Base-by-base conservation (phyloP, 768 basidiomycete species). In the Hysterangium stoloniferum region DNA sequence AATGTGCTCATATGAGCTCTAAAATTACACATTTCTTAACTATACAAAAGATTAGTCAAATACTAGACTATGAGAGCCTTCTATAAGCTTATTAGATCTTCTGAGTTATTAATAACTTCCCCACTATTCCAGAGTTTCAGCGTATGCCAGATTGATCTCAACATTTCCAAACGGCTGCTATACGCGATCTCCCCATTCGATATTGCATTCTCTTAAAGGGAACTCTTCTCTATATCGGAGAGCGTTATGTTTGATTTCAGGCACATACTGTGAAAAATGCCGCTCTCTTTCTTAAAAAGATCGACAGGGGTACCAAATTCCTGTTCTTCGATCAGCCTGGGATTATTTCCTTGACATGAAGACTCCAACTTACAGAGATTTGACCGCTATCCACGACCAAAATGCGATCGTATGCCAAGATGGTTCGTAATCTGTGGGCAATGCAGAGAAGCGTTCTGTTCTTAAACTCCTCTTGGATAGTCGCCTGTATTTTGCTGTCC, bases 401-500 rank as follows among this genome's bases (percentile, higher is more conserved):
- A 13, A 74, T 66, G 28, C 66, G 55, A 53, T 75, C 73, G 53
- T 70, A 71, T 24, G 59, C 59, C 48, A 70, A 52, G 42, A 72
- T 69, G 2, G 72, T 73, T 38, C 65, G 56, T 17, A 72, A 54
- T 22, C 72, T 64, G 57, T 71, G 66, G n/a, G 66, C 65, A 53
- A 70, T 70, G 54, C 62, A 66, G 27, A 70, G 54, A 34, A 71
- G 46, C 0, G 72, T 72, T 54, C 66, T 65, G 56, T 68, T 59
- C 13, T 56, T 58, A 59, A 74, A 74, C 20, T 73, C 71, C 22
- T n/a, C 27, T 20, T 50, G 48, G 17, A 74, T 72, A 4, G 73
- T 74, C 42, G 65, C 55, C 45, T 74, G 72, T 46, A 75, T 72
- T 57, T 65, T 65, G 9, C 69, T 62, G 60, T 80, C 78, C 2